A percentile compares a stretch with the other conserved stretches of the same genome.
Conservation (phyloP, 495 filamentous ascomycete genomes). For the Penicillium cinerascens region DNA sequence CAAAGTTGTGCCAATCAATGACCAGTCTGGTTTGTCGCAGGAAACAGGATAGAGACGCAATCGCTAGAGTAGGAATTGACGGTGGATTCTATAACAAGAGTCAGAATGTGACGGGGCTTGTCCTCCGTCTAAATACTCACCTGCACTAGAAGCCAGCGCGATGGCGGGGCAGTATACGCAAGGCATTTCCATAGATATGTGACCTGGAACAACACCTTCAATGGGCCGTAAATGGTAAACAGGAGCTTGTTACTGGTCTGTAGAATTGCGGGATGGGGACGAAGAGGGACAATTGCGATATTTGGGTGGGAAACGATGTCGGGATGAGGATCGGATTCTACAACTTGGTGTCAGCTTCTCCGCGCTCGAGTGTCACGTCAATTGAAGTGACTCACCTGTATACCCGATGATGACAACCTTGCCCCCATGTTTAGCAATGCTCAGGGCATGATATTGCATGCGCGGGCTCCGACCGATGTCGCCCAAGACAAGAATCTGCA, state of each 20-base stretch:
- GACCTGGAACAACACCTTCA: conserved; percentile 85
- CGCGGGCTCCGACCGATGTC: conserved; percentile 95
- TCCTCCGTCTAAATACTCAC: conserved; percentile 27
- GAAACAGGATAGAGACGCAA: conserved; percentile 68
- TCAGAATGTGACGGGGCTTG: conserved; percentile 5
- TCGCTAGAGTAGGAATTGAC: conserved; percentile 81
- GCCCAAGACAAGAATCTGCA: conserved; percentile 92
- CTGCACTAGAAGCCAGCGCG: conserved; percentile 79
- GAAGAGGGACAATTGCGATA: conserved; percentile 66
- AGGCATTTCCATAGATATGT: conserved; percentile 65
- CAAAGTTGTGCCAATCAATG: conserved; percentile 99
- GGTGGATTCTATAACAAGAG: conserved; percentile 71
- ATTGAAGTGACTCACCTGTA: conserved; percentile 48
- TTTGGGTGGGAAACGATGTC: conserved; percentile 61
- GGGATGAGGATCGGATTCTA: conserved; percentile 71
- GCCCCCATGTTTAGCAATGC: conserved; percentile 79
- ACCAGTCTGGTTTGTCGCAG: conserved; percentile 77
- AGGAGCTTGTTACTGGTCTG: conserved; percentile 67
- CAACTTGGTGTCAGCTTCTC: not conserved
- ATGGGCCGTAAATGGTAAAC: conserved; percentile 74
- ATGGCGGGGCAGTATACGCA: conserved; percentile 65
- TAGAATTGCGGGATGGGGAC: conserved; percentile 56
- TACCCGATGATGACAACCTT: conserved; percentile 87
- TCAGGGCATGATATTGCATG: conserved; percentile 98
- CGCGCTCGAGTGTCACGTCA: not conserved